Percentiles rank a stretch among this genome's conserved stretches.
Evolutionary conservation across 805 yeast species (phyloP).

Genomic region (Ogataea methanolica): DNA sequence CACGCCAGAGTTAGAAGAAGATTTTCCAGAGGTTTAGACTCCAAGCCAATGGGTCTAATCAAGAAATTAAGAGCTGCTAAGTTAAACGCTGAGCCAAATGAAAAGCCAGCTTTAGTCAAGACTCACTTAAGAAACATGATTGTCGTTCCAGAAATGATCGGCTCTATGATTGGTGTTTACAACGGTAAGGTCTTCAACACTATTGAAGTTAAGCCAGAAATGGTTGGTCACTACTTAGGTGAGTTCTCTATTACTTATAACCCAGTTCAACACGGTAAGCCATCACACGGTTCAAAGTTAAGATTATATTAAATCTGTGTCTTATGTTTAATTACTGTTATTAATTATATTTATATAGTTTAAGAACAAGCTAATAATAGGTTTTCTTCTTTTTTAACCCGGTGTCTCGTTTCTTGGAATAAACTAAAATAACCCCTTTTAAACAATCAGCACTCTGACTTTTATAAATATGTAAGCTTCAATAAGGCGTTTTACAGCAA

Average conservation of each 20-base stretch:
- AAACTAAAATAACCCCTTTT: no score
- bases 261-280: constrained; percentile 97
- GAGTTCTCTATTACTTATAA: constrained; percentile 99
- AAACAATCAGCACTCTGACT: no score
- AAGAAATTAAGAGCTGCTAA: constrained; percentile 98
- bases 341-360: constrained; percentile 3
- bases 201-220: constrained; percentile 98
- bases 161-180: constrained; percentile 98
- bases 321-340: constrained; percentile 10
- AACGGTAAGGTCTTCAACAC: constrained; percentile 99
- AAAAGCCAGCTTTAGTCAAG: constrained; percentile 97
- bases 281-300: constrained; percentile 34
- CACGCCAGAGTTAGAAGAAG: constrained; percentile 99
- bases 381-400: no score
- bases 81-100: constrained; percentile 82
- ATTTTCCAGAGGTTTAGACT: constrained; percentile 95
- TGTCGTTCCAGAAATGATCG: constrained; percentile 99
- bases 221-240: constrained; percentile 99
- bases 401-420: no score
- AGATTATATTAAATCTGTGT: constrained; percentile 28
- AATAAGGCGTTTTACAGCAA: no score
- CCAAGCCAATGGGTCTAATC: constrained; percentile 93
- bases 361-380: constrained; percentile 3
- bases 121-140: constrained; percentile 99
- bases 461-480: no score